Percentiles rank a stretch among this genome's conserved stretches.
Conservation (phyloP, 805 yeast genomes). For the Teunomyces cretensis region DNA sequence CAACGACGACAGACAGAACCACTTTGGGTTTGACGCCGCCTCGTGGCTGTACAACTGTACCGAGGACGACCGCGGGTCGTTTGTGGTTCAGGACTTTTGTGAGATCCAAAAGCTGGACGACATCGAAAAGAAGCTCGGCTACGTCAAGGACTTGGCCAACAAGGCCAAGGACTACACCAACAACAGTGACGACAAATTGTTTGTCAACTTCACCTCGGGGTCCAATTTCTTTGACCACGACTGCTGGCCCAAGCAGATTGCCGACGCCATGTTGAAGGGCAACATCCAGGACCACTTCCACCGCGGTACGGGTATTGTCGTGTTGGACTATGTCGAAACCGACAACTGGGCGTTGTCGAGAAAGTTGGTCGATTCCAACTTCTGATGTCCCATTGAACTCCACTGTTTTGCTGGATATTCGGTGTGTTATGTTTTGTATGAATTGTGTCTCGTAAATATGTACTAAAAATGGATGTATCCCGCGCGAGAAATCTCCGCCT, state of each 20-base stretch:
- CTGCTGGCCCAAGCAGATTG: constrained; percentile 74
- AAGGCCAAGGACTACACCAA: constrained; percentile 52
- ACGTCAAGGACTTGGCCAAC: constrained; percentile 54
- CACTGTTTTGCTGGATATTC: too few species aligned
- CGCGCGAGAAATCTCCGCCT: background rate
- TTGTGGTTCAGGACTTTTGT: constrained; percentile 74
- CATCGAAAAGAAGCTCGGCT: constrained; percentile 54
- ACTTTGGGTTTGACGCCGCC: constrained; percentile 67
- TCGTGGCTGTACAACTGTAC: constrained; percentile 66
- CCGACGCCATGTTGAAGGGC: constrained; percentile 47
- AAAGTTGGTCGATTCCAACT: constrained; percentile 52
- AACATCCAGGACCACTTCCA: constrained; percentile 49
- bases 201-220: constrained; percentile 71
- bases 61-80: constrained; percentile 60
- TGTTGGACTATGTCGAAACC: constrained; percentile 65
- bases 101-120: constrained; percentile 55
- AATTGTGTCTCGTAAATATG: background rate
- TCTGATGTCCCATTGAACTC: constrained; percentile 17
- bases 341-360: constrained; percentile 59
- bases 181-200: constrained; percentile 52
- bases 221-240: constrained; percentile 66
- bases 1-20: constrained; percentile 38
- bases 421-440: too few species aligned
- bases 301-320: constrained; percentile 61
- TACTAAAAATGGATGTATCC: too few species aligned